Conservation (phyloP, 169 alveolate genomes). For the Cryptosporidium sp. region DNA sequence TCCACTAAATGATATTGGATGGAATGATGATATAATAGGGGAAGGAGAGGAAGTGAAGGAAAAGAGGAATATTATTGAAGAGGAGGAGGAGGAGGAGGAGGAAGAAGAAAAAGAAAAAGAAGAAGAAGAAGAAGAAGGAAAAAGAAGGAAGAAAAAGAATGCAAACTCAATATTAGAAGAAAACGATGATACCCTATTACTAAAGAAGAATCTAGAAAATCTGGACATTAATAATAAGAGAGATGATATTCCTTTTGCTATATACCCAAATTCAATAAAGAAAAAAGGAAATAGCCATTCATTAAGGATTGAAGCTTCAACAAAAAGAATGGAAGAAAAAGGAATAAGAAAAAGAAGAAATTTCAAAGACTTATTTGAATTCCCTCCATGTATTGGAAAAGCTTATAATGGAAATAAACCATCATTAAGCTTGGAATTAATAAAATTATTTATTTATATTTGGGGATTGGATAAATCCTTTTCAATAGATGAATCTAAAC, state of each 20-base stretch:
- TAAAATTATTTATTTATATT: constrained; percentile 32
- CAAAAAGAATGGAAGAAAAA: not conserved
- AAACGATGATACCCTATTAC: not conserved
- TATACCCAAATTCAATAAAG: constrained; percentile 8
- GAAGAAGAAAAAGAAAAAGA: no score
- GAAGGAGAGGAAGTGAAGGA: not conserved
- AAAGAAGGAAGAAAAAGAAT: not conserved
- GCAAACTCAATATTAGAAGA: not conserved
- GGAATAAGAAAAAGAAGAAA: not conserved
- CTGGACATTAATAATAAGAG: not conserved
- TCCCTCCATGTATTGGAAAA: constrained; percentile 38
- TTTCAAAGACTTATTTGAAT: constrained; percentile 18
- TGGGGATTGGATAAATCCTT: constrained; percentile 47
- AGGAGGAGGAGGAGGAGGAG: no score
- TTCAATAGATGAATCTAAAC: constrained; percentile 4
- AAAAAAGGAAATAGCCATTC: not conserved
- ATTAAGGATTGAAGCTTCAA: not conserved
- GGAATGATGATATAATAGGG: not conserved
- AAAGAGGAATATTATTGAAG: not conserved
- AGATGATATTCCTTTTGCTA: constrained; percentile 29
- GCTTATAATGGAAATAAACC: not conserved
- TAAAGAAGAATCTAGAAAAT: not conserved
- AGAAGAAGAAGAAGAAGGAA: not conserved
- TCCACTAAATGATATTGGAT: constrained; percentile 25
- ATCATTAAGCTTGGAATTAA: constrained; percentile 4